Evolutionary conservation across 2,329 filamentous ascomycete species (phyloP).

Genomic region (Fusarium mexicanum): DNA sequence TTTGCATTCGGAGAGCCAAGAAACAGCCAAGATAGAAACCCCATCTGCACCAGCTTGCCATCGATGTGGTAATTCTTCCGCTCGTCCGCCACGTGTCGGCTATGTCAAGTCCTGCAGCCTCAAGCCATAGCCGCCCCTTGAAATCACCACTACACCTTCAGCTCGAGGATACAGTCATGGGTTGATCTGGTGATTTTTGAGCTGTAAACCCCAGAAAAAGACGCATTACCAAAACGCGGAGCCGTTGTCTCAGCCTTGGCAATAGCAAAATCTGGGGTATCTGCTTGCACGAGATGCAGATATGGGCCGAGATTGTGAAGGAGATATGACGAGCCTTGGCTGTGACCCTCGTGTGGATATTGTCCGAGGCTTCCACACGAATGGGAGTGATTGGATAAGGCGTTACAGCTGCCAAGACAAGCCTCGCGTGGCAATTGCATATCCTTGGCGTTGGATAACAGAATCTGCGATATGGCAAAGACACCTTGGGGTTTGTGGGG

Average conservation of each 20-base stretch:
- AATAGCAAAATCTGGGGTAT: neutral
- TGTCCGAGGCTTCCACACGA: neutral
- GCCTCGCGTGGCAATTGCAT: constrained; percentile 19
- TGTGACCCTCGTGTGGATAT: neutral
- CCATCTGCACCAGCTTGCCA: neutral
- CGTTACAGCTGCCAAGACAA: constrained; percentile 10
- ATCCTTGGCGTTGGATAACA: constrained; percentile 7
- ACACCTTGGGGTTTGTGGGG: neutral
- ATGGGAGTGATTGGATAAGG: neutral
- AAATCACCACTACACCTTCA: neutral
- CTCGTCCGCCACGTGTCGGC: constrained; percentile 19
- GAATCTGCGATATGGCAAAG: constrained; percentile 5
- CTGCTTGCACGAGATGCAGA: neutral
- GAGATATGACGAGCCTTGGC: neutral
- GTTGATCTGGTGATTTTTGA: neutral
- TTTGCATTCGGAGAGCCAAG: neutral
- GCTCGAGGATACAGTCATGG: neutral
- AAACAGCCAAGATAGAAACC: neutral
- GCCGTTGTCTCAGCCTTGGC: constrained; percentile 5
- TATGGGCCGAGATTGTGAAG: neutral
- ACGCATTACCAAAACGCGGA: neutral
- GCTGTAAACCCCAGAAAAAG: neutral
- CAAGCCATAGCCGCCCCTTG: constrained; percentile 8
- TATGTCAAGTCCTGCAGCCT: neutral
- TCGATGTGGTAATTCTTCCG: constrained; percentile 6